Base-by-base conservation (phyloP, 2,329 filamentous ascomycete genomes). In the Cercospora zeae-maydis region DNA sequence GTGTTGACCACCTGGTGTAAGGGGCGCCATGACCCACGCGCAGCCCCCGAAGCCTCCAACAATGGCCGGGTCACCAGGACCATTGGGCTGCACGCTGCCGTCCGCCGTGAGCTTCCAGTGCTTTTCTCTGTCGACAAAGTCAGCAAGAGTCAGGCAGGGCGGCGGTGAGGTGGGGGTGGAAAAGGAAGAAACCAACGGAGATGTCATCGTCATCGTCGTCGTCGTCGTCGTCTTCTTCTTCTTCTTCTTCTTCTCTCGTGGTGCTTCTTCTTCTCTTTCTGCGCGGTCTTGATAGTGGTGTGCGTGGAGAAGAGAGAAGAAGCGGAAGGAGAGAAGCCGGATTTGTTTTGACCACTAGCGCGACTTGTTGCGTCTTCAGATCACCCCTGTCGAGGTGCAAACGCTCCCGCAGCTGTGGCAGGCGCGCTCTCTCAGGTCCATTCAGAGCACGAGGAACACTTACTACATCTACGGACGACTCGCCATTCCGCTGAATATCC, bases 331-430 rank as follows among this genome's bases (percentile, higher is more conserved):
- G 27, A 7, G 1, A 11, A 6, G 4, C 6, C 9, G 13, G 0
- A 16, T 52, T 52, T 52, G 49, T 52, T 52, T 52, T 31, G 49
- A 11, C 30, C 49, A 33, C 49, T 52, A 33, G 49, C 49, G 49
- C 49, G 49, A 1, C 31, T 31, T 4, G 13, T n/a, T 16, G 11
- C 16, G 14, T n/a, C 49, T 33, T 52, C 49, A 52, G 24, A 52
- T 13, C 27, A 52, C n/a, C 30, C 49, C 27, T 52, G 49, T 24
- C 49, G 4, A 31, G 10, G 14, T 52, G 27, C 6, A n/a, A 52
- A n/a, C 24, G 49, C 49, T 16, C 42, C 2, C 11, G 49, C 49
- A 52, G 49, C 30, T 31, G 49, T 11, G 49, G 16, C 24, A 19
- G 49, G 24, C n/a, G 14, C 11, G 14, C 6, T 14, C 13, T 14